Percentiles rank a stretch among this genome's conserved stretches.
These are phyloP conservation scores for Chrysosporium queenslandicum DNA, from an alignment of 2,329 filamentous ascomycete genomes.

Conservation along the genomic window DNA sequence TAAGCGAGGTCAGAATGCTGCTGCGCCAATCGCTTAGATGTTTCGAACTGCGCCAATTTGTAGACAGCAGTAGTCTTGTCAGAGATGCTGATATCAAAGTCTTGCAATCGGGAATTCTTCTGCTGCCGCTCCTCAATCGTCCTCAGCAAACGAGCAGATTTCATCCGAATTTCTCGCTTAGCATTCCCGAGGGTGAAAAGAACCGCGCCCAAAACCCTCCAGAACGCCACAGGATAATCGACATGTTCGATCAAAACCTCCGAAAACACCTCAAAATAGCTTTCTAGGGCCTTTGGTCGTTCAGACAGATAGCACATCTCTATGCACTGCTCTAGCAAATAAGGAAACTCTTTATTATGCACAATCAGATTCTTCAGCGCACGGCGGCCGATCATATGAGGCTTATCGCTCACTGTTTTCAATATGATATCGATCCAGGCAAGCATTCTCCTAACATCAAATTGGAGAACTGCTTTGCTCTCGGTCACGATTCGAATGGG, in stretches of 20 bases:
- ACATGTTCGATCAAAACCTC: constrained; percentile 73
- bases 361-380: constrained; percentile 82
- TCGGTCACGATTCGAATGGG: constrained; percentile 82
- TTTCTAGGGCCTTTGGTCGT: constrained; percentile 72
- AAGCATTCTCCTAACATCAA: constrained; percentile 85
- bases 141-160: constrained; percentile 71
- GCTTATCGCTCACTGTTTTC: constrained; percentile 78
- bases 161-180: constrained; percentile 76
- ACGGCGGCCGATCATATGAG: constrained; percentile 78
- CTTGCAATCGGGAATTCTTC: constrained; percentile 82
- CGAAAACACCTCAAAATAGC: constrained; percentile 88
- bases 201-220: constrained; percentile 79
- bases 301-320: constrained; percentile 81
- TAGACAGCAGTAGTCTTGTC: constrained; percentile 98
- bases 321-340: constrained; percentile 80
- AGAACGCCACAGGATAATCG: constrained; percentile 77
- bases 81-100: constrained; percentile 96
- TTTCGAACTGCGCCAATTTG: constrained; percentile 93
- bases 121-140: constrained; percentile 73
- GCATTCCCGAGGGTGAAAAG: constrained; percentile 90
- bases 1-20: constrained; percentile 86
- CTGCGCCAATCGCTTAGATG: constrained; percentile 78
- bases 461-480: constrained; percentile 75
- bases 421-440: constrained; percentile 95
- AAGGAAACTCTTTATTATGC: constrained; percentile 78